phyloP scores from a whole-genome alignment of 345 rosid genomes.

The Salix arbutifolia region DNA sequence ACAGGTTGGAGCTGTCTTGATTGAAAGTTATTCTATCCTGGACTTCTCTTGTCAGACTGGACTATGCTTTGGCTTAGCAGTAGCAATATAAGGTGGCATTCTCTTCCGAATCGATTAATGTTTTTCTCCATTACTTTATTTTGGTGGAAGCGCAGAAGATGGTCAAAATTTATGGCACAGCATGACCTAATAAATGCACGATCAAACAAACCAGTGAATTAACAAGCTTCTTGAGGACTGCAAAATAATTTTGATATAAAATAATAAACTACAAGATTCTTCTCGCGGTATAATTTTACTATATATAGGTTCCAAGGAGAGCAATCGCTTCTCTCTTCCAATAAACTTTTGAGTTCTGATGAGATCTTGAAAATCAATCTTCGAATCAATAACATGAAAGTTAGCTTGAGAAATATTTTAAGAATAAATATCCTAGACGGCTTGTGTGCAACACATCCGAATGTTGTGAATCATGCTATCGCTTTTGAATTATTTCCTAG shows the following conservation, averaged over 20 bases:
- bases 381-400: not conserved
- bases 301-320: not conserved
- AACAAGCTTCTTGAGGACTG: no score
- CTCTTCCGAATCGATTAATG: no score
- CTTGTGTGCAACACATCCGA: not conserved
- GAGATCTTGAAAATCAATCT: not conserved
- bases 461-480: no score
- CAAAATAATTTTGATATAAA: no score
- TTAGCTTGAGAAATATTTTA: not conserved
- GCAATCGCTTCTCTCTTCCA: not conserved
- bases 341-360: not conserved
- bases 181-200: no score
- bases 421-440: not conserved
- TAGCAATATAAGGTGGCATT: not conserved
- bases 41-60: slow-evolving; percentile 19
- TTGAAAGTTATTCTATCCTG: slow-evolving; percentile 7
- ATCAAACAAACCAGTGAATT: no score
- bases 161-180: not conserved
- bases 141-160: not conserved
- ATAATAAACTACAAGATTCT: not conserved
- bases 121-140: not conserved
- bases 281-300: not conserved
- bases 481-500: no score
- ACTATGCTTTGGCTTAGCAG: slow-evolving; percentile 5
- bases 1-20: slow-evolving; percentile 7